A percentile compares a stretch with the other conserved stretches of the same genome.
phyloP scores from a whole-genome alignment of 2,329 filamentous ascomycete genomes.

The Aspergillus flavus region DNA sequence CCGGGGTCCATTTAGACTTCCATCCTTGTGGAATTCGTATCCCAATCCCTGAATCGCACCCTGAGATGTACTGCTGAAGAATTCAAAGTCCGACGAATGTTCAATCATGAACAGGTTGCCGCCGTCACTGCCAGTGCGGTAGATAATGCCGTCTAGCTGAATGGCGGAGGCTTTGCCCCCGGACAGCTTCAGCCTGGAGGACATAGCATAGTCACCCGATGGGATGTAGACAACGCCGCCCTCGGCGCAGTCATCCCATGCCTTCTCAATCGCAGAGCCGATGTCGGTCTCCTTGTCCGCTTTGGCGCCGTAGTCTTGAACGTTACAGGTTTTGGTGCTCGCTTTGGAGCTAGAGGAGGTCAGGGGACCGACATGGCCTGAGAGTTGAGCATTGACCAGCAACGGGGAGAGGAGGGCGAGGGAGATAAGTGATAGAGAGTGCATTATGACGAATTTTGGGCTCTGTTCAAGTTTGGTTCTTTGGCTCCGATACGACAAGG shows the following conservation, averaged over 20 bases:
- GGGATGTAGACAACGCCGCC: conserved; percentile 57
- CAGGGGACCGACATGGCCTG: conserved; percentile 48
- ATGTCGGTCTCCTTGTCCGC: conserved; percentile 56
- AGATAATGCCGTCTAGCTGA: conserved; percentile 57
- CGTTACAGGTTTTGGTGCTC: conserved; percentile 54
- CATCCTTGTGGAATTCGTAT: conserved; percentile 51
- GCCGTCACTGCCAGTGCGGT: conserved; percentile 50
- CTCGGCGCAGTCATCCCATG: conserved; percentile 54
- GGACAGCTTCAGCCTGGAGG: conserved; percentile 52
- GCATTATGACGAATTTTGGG: not conserved
- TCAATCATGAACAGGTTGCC: conserved; percentile 59
- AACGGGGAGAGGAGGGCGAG: conserved; percentile 25
- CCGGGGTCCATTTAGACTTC: conserved; percentile 45
- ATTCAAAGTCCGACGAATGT: conserved; percentile 55
- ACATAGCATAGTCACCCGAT: conserved; percentile 53
- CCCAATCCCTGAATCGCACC: conserved; percentile 58
- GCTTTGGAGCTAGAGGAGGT: conserved; percentile 48
- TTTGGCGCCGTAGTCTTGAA: conserved; percentile 55
- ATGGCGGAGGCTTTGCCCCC: conserved; percentile 53
- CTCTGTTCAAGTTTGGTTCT: not conserved
- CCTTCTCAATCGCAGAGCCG: conserved; percentile 51
- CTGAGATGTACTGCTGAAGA: conserved; percentile 55
- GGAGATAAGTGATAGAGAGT: conserved; percentile 11
- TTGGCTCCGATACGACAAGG: not conserved
- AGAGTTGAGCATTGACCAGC: conserved; percentile 38